Conservation (phyloP, 1,284 basidiomycete genomes). For the Apiotrichum montevideense region DNA sequence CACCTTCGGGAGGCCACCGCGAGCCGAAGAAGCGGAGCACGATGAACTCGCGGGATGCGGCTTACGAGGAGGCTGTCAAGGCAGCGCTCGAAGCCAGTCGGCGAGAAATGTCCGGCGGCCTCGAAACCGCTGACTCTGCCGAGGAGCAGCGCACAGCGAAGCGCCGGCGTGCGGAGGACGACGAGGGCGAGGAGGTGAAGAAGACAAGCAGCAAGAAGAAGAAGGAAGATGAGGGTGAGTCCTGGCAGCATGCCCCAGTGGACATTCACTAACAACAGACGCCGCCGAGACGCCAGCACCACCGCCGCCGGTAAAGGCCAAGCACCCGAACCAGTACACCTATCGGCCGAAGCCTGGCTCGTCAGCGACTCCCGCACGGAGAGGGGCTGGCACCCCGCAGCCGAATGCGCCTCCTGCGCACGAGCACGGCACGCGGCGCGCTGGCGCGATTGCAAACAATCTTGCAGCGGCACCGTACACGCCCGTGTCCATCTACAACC, state of each 20-base stretch:
- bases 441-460: conserved; percentile 32
- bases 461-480: conserved; percentile 27
- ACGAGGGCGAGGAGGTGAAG: conserved; percentile 24
- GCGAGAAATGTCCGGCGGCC: conserved; percentile 20
- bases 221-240: conserved; percentile 41
- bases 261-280: conserved; percentile 3
- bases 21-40: conserved; percentile 76
- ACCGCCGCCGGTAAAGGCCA: conserved; percentile 30
- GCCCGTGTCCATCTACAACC: conserved; percentile 29
- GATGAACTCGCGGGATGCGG: conserved; percentile 94
- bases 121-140: conserved; percentile 20
- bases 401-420: conserved; percentile 29
- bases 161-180: conserved; percentile 20
- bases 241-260: neutral
- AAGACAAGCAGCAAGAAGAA: conserved; percentile 30
- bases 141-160: conserved; percentile 44
- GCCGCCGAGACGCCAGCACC: conserved; percentile 3
- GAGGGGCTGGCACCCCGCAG: conserved; percentile 5
- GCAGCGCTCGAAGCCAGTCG: conserved; percentile 52
- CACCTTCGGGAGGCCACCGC: conserved; percentile 5
- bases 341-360: conserved; percentile 50
- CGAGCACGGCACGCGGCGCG: conserved; percentile 46
- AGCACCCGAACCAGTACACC: conserved; percentile 57
- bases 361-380: conserved; percentile 18
- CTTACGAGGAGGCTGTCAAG: conserved; percentile 74